phyloP scores from a whole-genome alignment of 2,329 filamentous ascomycete species.

The Tolypocladium album region DNA sequence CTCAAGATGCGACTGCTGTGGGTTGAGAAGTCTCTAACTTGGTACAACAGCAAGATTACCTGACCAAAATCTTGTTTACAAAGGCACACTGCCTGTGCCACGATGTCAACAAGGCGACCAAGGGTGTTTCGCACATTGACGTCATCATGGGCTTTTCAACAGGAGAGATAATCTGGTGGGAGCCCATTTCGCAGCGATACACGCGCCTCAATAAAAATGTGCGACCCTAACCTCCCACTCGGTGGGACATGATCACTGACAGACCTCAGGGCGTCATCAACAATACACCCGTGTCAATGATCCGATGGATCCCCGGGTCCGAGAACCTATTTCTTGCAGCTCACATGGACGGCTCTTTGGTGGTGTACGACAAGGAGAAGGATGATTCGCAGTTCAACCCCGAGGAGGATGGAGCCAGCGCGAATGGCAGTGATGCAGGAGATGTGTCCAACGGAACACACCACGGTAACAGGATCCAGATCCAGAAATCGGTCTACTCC shows the following conservation, averaged over 20 bases:
- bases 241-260: slow-evolving; percentile 1
- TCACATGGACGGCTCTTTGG: slow-evolving; percentile 80
- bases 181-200: slow-evolving; percentile 93
- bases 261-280: slow-evolving; percentile 69
- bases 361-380: slow-evolving; percentile 97
- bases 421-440: slow-evolving; percentile 45
- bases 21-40: slow-evolving; percentile 11
- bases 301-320: slow-evolving; percentile 88
- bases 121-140: slow-evolving; percentile 70
- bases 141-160: slow-evolving; percentile 93
- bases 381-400: slow-evolving; percentile 72
- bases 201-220: slow-evolving; percentile 93
- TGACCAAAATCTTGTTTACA: slow-evolving; percentile 94
- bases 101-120: slow-evolving; percentile 79
- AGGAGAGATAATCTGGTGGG: slow-evolving; percentile 97
- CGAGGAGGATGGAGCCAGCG: slow-evolving; percentile 55
- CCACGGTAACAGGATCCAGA: slow-evolving; percentile 44
- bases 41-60: slow-evolving; percentile 60
- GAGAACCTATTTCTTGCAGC: slow-evolving; percentile 88
- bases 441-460: slow-evolving; percentile 20
- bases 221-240: slow-evolving; percentile 13
- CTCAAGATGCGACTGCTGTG: not conserved
- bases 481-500: slow-evolving; percentile 87
- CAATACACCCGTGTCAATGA: slow-evolving; percentile 70
- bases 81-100: slow-evolving; percentile 94